A percentile compares a stretch with the other conserved stretches of the same genome.
Evolutionary conservation across 345 rosid genomes (phyloP).

Genomic region (Garcia nutans): DNA sequence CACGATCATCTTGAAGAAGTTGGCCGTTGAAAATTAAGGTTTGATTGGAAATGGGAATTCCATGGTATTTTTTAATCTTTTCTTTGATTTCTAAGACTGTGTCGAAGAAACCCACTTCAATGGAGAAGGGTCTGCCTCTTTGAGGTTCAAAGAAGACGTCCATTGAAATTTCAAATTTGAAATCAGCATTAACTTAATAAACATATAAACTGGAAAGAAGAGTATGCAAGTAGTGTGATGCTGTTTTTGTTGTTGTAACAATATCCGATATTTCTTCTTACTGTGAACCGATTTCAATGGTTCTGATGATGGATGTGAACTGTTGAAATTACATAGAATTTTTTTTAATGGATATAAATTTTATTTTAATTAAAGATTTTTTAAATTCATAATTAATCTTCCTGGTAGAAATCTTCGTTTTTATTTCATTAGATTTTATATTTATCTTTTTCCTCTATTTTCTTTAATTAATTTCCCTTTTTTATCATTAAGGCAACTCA

Average conservation of each 20-base stretch:
- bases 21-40: slow-evolving; percentile 63
- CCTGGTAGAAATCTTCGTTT: no score
- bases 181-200: not conserved
- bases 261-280: slow-evolving; percentile 11
- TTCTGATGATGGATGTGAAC: not conserved
- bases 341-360: not conserved
- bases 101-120: slow-evolving; percentile 77
- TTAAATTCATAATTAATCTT: no score
- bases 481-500: no score
- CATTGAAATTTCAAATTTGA: slow-evolving; percentile 28
- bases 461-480: no score
- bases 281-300: not conserved
- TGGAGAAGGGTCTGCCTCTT: slow-evolving; percentile 53
- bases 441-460: no score
- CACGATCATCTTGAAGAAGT: slow-evolving; percentile 56
- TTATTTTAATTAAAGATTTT: no score
- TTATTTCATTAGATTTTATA: no score
- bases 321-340: not conserved
- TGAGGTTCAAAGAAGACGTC: slow-evolving; percentile 65
- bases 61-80: slow-evolving; percentile 64
- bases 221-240: not conserved
- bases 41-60: slow-evolving; percentile 53
- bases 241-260: slow-evolving; percentile 8
- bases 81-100: slow-evolving; percentile 72
- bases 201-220: no score